Base-by-base conservation (phyloP, 2,329 filamentous ascomycete species). In the Talaromyces sp. region DNA sequence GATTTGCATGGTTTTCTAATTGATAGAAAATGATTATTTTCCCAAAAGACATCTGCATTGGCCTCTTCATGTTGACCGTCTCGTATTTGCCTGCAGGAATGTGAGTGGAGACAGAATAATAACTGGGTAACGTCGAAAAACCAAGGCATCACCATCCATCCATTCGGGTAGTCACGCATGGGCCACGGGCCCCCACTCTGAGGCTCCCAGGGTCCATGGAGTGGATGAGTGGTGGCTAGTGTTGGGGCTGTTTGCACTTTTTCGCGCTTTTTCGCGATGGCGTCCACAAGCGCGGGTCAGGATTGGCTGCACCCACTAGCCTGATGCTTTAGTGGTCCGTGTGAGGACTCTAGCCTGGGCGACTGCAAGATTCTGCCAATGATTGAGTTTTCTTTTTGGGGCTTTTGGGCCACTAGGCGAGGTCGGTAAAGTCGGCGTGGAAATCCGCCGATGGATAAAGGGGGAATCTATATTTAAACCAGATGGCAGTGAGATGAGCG, bases 381-480 rank as follows among this genome's bases (percentile, higher is more conserved):
- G 5, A 9, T 27, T 27, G 4, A 9, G 9, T 4, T 27, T 27
- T 27, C 9, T 27, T 9, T 27, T 41, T 20, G 17, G 37, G 37
- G 22, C 36, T n/a, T n/a, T n/a, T n/a, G 17, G 36, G 36, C 19
- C n/a, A n/a, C n/a, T 37, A 16, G 35, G n/a, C 24, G 24, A 5
- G 24, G 24, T 44, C 29, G 27, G 42, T 14, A 27, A 16, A 41
- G 49, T 53, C 50, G 50, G 55, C 43, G 55, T 20, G 19, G 32
- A 35, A 29, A 24, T 22, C 13, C 24, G 16, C 54, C 54, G 56
- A 48, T 30, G 20, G n/a, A 22, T 11, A 6, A 41, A 33, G 40
- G 45, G 56, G 54, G 50, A 17, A 45, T 52, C 56, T 57, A 58
- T 57, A 47, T 59, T 59, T 59, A 58, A 45, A 22, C 33, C 20